These are phyloP conservation scores for Striga hermonthica DNA, from an alignment of 305 asterid species.

Conservation along the genomic window DNA sequence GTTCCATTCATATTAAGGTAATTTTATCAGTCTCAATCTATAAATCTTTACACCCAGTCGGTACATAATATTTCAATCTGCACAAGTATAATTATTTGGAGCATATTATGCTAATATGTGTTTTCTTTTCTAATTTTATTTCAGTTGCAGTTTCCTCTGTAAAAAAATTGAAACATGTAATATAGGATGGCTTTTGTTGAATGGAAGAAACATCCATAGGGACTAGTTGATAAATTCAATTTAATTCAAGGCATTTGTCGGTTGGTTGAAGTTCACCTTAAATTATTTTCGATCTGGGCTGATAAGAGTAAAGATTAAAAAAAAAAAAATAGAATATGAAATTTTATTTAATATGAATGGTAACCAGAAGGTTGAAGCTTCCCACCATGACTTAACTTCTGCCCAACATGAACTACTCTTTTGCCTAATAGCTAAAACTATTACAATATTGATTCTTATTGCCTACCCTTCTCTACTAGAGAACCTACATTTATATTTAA, in stretches of 20 bases:
- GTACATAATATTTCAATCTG: not conserved
- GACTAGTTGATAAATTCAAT: not conserved
- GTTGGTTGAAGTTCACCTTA: no score
- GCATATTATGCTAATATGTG: not conserved
- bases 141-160: slow-evolving; percentile 13
- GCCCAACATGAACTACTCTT: no score
- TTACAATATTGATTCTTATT: no score
- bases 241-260: not conserved
- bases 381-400: no score
- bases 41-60: not conserved
- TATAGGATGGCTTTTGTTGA: not conserved
- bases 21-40: slow-evolving; percentile 3
- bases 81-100: not conserved
- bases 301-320: no score
- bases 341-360: no score
- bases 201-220: not conserved
- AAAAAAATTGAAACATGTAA: not conserved
- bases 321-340: no score
- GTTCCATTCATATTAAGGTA: slow-evolving; percentile 74
- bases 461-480: no score
- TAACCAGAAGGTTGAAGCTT: no score
- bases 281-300: no score
- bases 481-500: no score
- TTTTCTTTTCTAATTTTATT: not conserved
- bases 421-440: no score